These are phyloP conservation scores for Diaporthe ampelina DNA, from an alignment of 2,329 filamentous ascomycete species.

Conservation along the genomic window DNA sequence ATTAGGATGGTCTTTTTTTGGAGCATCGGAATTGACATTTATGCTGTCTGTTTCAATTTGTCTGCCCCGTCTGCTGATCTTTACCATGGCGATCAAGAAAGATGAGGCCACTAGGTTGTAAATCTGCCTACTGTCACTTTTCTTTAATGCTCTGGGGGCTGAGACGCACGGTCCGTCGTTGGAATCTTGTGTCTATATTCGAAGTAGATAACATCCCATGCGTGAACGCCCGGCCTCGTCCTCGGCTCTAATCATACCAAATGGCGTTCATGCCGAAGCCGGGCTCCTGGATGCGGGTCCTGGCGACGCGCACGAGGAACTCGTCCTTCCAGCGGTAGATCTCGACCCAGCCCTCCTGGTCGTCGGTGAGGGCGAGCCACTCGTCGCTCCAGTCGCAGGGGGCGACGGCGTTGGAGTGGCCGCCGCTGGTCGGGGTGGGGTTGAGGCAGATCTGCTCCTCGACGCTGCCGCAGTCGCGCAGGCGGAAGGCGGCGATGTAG, in stretches of 20 bases:
- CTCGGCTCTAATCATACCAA: conserved; percentile 79
- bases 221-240: no score
- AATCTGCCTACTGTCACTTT: background rate
- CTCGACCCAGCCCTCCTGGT: conserved; percentile 89
- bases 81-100: background rate
- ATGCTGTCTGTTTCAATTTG: background rate
- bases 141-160: background rate
- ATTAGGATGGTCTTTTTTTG: conserved; percentile 25
- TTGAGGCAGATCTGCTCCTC: conserved; percentile 85
- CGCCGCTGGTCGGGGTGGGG: conserved; percentile 88
- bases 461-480: conserved; percentile 77
- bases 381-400: conserved; percentile 89
- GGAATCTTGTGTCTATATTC: background rate
- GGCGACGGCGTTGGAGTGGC: conserved; percentile 89
- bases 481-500: conserved; percentile 85
- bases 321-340: conserved; percentile 90
- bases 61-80: background rate
- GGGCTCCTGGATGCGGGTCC: conserved; percentile 84
- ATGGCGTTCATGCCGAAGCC: conserved; percentile 98
- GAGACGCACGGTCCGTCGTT: background rate
- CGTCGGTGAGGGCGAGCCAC: conserved; percentile 91
- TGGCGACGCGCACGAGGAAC: conserved; percentile 82
- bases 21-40: conserved; percentile 37
- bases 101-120: background rate
- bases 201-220: no score